These are phyloP conservation scores for Xylaria polymorpha DNA, from an alignment of 2,329 filamentous ascomycete species.

Conservation along the genomic window DNA sequence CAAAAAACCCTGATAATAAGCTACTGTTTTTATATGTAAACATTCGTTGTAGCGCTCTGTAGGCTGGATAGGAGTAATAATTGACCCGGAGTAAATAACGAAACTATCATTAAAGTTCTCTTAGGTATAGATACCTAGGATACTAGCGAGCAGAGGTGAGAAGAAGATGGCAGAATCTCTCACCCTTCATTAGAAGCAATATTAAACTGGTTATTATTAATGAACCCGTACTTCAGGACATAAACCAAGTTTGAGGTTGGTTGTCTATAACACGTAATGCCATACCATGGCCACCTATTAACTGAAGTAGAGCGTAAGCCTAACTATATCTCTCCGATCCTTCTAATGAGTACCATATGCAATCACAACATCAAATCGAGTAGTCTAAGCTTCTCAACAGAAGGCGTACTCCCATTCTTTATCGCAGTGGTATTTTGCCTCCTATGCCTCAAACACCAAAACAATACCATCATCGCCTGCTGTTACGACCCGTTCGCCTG, in stretches of 20 bases:
- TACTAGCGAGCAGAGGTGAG: background rate
- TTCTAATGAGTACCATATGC: background rate
- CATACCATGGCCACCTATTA: background rate
- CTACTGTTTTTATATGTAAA: background rate
- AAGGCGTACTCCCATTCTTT: background rate
- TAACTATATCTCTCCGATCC: background rate
- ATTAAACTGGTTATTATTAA: too few species aligned
- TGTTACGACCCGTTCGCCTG: conserved; percentile 81
- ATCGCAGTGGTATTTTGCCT: conserved; percentile 13
- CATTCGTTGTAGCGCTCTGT: too few species aligned
- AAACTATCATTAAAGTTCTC: background rate
- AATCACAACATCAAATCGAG: background rate
- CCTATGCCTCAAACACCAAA: conserved; percentile 72
- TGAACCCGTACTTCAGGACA: background rate
- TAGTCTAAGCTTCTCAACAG: background rate
- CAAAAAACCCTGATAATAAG: background rate
- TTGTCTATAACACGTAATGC: background rate
- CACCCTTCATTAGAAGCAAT: background rate
- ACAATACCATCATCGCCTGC: conserved; percentile 87
- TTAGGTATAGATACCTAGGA: background rate
- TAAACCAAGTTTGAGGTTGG: background rate
- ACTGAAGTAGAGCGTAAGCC: too few species aligned
- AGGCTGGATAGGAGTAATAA: too few species aligned
- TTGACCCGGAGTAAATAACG: too few species aligned
- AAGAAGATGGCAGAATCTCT: background rate